Conservation (phyloP, 2,329 filamentous ascomycete species). For the Neonectria sp. region DNA sequence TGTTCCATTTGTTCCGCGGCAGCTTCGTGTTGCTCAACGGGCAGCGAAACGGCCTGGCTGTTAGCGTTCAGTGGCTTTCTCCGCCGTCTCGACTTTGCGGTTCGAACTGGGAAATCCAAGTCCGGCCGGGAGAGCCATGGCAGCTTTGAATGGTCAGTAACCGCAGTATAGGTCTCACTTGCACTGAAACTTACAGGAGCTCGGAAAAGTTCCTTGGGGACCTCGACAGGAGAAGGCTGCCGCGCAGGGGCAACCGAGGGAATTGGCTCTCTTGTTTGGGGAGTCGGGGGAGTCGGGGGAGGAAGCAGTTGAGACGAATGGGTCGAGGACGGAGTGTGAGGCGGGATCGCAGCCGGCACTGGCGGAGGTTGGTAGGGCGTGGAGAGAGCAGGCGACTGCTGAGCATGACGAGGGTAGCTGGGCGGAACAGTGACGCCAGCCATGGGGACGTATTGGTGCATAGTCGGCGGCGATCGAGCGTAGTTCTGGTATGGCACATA, state of each 20-base stretch:
- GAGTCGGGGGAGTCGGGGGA: slow-evolving; percentile 64
- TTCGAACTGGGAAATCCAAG: slow-evolving; percentile 63
- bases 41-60: slow-evolving; percentile 59
- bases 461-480: slow-evolving; percentile 64
- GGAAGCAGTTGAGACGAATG: slow-evolving; percentile 61
- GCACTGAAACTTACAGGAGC: slow-evolving; percentile 61
- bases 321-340: slow-evolving; percentile 69
- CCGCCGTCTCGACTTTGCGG: slow-evolving; percentile 56
- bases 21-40: slow-evolving; percentile 56
- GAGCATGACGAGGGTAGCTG: slow-evolving; percentile 65
- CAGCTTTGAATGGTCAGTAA: slow-evolving; percentile 56
- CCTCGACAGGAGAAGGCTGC: slow-evolving; percentile 45
- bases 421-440: slow-evolving; percentile 61
- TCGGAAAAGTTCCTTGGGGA: slow-evolving; percentile 56
- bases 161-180: neutral
- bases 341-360: slow-evolving; percentile 58
- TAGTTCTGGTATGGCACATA: slow-evolving; percentile 68
- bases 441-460: slow-evolving; percentile 70
- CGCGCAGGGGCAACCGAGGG: slow-evolving; percentile 43
- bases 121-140: slow-evolving; percentile 72
- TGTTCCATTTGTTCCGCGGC: slow-evolving; percentile 43
- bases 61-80: slow-evolving; percentile 59
- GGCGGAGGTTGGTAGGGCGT: slow-evolving; percentile 71
- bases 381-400: slow-evolving; percentile 68
- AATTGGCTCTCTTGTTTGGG: slow-evolving; percentile 55